Percentiles rank a stretch among this genome's conserved stretches.
These are phyloP conservation scores for Xerocomus potaroensis DNA, from an alignment of 768 basidiomycete species.

Conservation along the genomic window DNA sequence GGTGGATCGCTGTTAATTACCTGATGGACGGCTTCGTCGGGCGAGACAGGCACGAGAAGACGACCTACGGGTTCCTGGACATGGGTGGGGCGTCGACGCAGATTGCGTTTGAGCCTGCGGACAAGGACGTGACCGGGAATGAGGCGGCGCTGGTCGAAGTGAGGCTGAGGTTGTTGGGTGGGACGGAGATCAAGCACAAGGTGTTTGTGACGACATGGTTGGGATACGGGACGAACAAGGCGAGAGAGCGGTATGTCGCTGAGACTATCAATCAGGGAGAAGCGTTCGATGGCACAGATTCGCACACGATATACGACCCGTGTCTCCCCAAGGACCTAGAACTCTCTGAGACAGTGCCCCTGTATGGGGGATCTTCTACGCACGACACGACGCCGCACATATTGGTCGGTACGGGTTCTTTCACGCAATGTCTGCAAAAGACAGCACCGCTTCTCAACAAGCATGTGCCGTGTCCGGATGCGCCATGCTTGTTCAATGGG, in stretches of 20 bases:
- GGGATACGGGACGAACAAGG: conserved; percentile 96
- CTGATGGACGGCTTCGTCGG: conserved; percentile 92
- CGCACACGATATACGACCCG: conserved; percentile 67
- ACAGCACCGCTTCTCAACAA: conserved; percentile 83
- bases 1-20: conserved; percentile 99
- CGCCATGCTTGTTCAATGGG: conserved; percentile 91
- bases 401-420: conserved; percentile 85
- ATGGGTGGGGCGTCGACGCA: conserved; percentile 99
- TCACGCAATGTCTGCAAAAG: conserved; percentile 72
- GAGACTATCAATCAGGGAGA: conserved; percentile 52
- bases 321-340: conserved; percentile 80
- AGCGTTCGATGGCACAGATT: conserved; percentile 12
- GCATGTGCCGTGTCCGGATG: conserved; percentile 71
- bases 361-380: conserved; percentile 33
- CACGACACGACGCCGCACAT: conserved; percentile 47
- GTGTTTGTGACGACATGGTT: conserved; percentile 99
- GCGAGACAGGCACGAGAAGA: conserved; percentile 43
- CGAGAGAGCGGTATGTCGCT: conserved; percentile 88
- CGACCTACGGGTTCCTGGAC: conserved; percentile 96
- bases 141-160: conserved; percentile 68
- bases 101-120: conserved; percentile 91
- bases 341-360: conserved; percentile 54
- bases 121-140: conserved; percentile 47
- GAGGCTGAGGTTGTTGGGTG: conserved; percentile 72
- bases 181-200: conserved; percentile 82